Base-by-base conservation (phyloP, 2,329 filamentous ascomycete genomes). In the Colletotrichum scovillei region DNA sequence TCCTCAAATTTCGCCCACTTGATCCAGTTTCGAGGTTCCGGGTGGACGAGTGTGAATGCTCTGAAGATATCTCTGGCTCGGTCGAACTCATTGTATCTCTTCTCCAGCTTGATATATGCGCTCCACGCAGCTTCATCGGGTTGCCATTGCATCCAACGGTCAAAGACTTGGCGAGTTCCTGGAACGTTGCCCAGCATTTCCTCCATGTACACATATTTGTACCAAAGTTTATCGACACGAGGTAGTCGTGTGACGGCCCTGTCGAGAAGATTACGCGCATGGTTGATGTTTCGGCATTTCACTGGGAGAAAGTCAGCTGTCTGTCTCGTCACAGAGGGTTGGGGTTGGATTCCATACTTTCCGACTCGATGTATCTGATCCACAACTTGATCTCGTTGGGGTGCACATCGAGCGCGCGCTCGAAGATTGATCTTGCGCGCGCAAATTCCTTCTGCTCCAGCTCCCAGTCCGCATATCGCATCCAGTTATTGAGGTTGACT, bases 131-230 rank as follows among this genome's bases (percentile, higher is more conserved):
- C 92, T 88, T 98, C 96, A 77, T 98, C 95, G 0, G 97, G 97
- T 81, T 98, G 95, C 97, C 97, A 99, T 75, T 94, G 92, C 93
- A 99, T 96, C 97, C 97, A 99, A 58, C 97, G 89, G 85, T 99
- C 97, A 81, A 98, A 99, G 0, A 98, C 94, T 78, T 98, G 94
- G 72, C 97, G 88, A 3, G 95, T 97, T 46, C 96, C 97, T 3
- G 95, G 92, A 62, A 99, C 92, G 79, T 99, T 98, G 7, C 95
- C 95, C 67, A 99, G 89, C 84, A 96, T 98, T 88, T 99, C 97
- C 86, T 98, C 96, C 93, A 98, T 97, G 82, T 97, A 98, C 30
- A 97, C 95, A 86, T 98, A 99, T 82, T 98, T 98, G 87, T 98
- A 99, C 97, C 97, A 99, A 42, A 99, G 86, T 87, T 98, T 98